phyloP scores from a whole-genome alignment of 2,329 filamentous ascomycete species.

The Colletotrichum siamense region DNA sequence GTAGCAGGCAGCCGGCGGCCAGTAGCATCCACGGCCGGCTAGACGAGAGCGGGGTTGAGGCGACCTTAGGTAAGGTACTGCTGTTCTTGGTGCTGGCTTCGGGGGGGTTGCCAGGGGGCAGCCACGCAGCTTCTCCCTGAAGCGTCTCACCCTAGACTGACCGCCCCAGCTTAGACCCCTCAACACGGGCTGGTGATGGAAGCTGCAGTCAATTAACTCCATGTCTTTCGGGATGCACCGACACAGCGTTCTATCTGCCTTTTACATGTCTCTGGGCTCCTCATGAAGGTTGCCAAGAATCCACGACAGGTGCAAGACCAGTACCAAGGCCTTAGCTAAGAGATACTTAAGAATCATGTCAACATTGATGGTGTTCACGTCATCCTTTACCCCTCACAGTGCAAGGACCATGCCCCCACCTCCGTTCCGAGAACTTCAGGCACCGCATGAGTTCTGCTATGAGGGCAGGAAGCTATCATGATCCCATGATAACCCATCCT shows the following conservation, averaged over 20 bases:
- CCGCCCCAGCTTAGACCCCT: neutral
- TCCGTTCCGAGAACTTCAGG: neutral
- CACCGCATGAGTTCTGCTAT: neutral
- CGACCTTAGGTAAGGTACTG: slow-evolving; percentile 17
- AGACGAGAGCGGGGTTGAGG: slow-evolving; percentile 19
- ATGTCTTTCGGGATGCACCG: neutral
- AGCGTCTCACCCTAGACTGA: neutral
- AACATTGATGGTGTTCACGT: slow-evolving; percentile 11
- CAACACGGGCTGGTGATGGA: neutral
- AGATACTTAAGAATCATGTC: neutral
- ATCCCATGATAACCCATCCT: accelerated
- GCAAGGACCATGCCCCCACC: slow-evolving; percentile 5
- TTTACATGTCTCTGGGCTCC: neutral
- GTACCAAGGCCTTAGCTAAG: neutral
- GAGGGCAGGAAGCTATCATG: neutral
- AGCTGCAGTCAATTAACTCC: neutral
- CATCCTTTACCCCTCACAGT: slow-evolving; percentile 24
- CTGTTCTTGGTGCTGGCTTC: neutral
- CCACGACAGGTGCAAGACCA: neutral
- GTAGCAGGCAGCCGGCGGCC: slow-evolving; percentile 8
- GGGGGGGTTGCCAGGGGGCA: neutral
- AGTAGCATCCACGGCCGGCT: neutral
- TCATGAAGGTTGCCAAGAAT: neutral
- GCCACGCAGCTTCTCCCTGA: neutral
- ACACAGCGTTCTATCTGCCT: neutral